A percentile compares a stretch with the other conserved stretches of the same genome.
Conservation (phyloP, 257 asterid species). For the Nicotiana sylvestris region DNA sequence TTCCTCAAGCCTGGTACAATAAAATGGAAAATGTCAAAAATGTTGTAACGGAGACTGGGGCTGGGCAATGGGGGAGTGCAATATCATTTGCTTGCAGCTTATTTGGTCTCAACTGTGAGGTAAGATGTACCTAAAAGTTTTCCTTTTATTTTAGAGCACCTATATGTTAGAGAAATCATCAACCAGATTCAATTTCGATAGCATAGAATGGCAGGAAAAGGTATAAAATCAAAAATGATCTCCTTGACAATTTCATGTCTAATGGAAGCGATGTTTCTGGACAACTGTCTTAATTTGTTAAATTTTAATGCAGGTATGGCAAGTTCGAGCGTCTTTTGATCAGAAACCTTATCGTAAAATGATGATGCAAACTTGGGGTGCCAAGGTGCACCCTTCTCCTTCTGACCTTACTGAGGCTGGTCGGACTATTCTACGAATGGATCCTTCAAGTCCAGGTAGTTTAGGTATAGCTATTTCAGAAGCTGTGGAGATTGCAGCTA, state of each 20-base stretch:
- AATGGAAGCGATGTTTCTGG: background rate
- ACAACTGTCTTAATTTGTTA: background rate
- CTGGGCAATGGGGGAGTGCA: constrained; percentile 96
- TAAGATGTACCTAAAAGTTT: constrained; percentile 15
- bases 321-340: constrained; percentile 87
- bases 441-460: constrained; percentile 86
- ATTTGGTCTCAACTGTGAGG: constrained; percentile 79
- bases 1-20: constrained; percentile 91
- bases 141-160: background rate
- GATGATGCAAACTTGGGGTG: constrained; percentile 99
- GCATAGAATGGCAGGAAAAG: background rate
- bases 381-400: constrained; percentile 94
- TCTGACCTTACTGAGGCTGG: constrained; percentile 70
- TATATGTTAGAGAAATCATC: background rate
- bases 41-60: constrained; percentile 89
- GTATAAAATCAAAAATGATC: background rate
- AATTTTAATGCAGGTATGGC: constrained; percentile 62
- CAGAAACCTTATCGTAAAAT: constrained; percentile 90
- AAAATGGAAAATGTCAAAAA: constrained; percentile 72
- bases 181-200: background rate
- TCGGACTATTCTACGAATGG: constrained; percentile 44
- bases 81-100: constrained; percentile 84
- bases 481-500: constrained; percentile 85
- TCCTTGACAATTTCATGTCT: background rate
- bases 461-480: constrained; percentile 94